Evolutionary conservation across 1,284 basidiomycete species (phyloP).

Genomic region (Ustilago trichophora): DNA sequence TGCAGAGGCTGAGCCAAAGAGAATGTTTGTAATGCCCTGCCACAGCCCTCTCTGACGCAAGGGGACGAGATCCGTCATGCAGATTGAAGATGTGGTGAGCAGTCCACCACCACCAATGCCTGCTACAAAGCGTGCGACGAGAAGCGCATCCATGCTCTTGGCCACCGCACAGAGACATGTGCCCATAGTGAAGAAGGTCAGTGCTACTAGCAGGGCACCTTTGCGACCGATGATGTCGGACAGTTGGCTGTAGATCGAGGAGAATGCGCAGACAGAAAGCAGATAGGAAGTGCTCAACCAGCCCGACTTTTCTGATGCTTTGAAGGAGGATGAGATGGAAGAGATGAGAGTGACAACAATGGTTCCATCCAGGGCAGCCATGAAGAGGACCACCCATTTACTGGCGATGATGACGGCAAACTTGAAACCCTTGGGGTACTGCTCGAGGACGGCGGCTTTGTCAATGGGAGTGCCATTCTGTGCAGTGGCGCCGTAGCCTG

Average conservation of each 20-base stretch:
- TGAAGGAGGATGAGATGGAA: constrained; percentile 63
- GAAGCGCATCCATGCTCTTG: constrained; percentile 51
- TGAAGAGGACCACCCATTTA: constrained; percentile 62
- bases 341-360: constrained; percentile 62
- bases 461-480: constrained; percentile 9
- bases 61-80: constrained; percentile 68
- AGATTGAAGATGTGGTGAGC: constrained; percentile 68
- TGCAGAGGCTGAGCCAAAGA: constrained; percentile 64
- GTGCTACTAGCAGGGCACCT: constrained; percentile 60
- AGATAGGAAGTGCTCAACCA: constrained; percentile 64
- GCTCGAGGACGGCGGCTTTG: not conserved
- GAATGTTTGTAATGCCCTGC: constrained; percentile 66
- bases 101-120: constrained; percentile 69
- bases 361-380: constrained; percentile 62
- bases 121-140: constrained; percentile 66
- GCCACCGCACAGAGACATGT: constrained; percentile 61
- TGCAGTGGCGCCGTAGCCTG: constrained; percentile 15
- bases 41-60: constrained; percentile 68
- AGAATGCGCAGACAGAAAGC: constrained; percentile 62
- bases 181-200: constrained; percentile 55
- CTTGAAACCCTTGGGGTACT: constrained; percentile 33
- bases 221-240: constrained; percentile 65
- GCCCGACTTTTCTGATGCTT: constrained; percentile 57
- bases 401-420: constrained; percentile 57
- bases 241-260: constrained; percentile 61